Base-by-base conservation (phyloP, 768 basidiomycete genomes). In the Daedaleopsis sinensis region DNA sequence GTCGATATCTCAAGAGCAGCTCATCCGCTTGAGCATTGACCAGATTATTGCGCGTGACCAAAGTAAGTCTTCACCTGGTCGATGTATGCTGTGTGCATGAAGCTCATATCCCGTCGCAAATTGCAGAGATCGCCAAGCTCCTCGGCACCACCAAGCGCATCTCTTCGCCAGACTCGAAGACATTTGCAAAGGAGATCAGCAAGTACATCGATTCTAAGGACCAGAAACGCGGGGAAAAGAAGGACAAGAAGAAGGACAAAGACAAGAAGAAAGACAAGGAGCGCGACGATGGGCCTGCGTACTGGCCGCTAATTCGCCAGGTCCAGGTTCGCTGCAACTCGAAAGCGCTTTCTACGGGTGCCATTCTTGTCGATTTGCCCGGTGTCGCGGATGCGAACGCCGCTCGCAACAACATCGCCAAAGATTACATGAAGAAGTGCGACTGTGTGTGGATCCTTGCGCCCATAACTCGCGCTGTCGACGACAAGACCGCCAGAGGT, bases 161-260 rank as follows among this genome's bases (percentile, higher is more conserved):
- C 39, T 65, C 68, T 10, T 78, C 83, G 11, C 76, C 72, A 24
- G 77, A 85, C 66, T 84, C 85, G 6, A 81, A 81, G 65, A 66
- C 68, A 1, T 88, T 88, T 59, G 76, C 77, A 0, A 75, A 79
- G 65, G 80, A 84, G 65, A 85, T 88, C 42, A 79, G 72, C n/a
- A 84, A 82, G 63, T 88, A 86, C 63, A 85, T 88, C 54, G 85
- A 87, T 66, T 86, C 84, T 1, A 87, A 86, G 67, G 84, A 88
- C 59, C 72, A 75, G 63, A 83, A 82, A 61, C 83, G 81, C 56
- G 78, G 81, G 12, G 64, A 70, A 52, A 78, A 82, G 62, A 79
- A 82, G 59, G 78, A 81, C 60, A 74, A 75, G 52, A 70, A 76
- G 56, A 70, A 67, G 58, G 65, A 60, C 35, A 64, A 68, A 57